phyloP scores from a whole-genome alignment of 768 basidiomycete species.

The Cantharellus anzutake region DNA sequence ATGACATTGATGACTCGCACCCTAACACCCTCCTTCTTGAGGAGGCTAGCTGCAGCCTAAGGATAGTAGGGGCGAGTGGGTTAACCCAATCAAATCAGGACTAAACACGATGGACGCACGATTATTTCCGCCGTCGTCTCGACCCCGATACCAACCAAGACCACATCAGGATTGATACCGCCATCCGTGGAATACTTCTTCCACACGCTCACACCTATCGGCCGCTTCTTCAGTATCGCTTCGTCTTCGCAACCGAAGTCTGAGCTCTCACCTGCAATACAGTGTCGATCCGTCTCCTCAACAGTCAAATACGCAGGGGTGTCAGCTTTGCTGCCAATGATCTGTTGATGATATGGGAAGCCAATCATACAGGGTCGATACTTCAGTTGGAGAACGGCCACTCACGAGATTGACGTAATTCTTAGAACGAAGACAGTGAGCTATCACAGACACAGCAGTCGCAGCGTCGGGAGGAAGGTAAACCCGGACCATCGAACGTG shows the following conservation, averaged over 20 bases:
- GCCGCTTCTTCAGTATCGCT: neutral
- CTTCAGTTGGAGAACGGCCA: neutral
- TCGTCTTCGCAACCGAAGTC: neutral
- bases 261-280: slow-evolving; percentile 20
- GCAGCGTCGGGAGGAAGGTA: slow-evolving; percentile 87
- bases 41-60: slow-evolving; percentile 52
- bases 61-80: neutral
- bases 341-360: slow-evolving; percentile 13
- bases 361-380: neutral
- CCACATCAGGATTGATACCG: slow-evolving; percentile 57
- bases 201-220: slow-evolving; percentile 62
- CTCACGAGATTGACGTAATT: slow-evolving; percentile 54
- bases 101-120: neutral
- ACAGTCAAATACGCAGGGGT: slow-evolving; percentile 59
- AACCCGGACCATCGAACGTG: slow-evolving; percentile 48
- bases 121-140: slow-evolving; percentile 83
- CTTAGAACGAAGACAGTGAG: slow-evolving; percentile 67
- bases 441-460: slow-evolving; percentile 63
- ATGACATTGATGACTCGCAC: slow-evolving; percentile 80
- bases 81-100: neutral
- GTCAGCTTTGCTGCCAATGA: slow-evolving; percentile 78
- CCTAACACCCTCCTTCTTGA: slow-evolving; percentile 51
- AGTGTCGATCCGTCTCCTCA: slow-evolving; percentile 43
- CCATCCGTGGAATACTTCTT: slow-evolving; percentile 58
- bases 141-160: slow-evolving; percentile 73